phyloP scores from a whole-genome alignment of 805 yeast species.

The Priceomyces carsonii region DNA sequence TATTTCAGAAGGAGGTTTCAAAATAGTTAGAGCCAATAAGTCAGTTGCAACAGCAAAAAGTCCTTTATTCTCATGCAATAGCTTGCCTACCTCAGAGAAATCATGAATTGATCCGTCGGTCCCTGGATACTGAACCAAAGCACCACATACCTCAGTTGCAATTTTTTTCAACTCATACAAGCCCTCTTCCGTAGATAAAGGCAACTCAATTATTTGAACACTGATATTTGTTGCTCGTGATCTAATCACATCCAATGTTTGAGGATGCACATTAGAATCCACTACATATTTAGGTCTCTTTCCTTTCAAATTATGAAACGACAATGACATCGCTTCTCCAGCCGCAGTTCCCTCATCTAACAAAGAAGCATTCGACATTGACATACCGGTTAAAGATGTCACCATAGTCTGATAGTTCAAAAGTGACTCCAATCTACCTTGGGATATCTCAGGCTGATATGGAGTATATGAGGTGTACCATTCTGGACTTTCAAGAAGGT shows the following conservation, averaged over 20 bases:
- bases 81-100: slow-evolving; percentile 57
- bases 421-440: slow-evolving; percentile 89
- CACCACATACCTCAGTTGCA: slow-evolving; percentile 63
- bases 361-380: slow-evolving; percentile 92
- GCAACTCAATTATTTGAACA: slow-evolving; percentile 62
- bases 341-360: slow-evolving; percentile 98
- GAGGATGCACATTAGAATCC: slow-evolving; percentile 78
- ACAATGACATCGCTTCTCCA: slow-evolving; percentile 91
- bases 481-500: slow-evolving; percentile 88
- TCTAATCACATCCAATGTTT: slow-evolving; percentile 75
- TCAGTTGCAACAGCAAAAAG: slow-evolving; percentile 88
- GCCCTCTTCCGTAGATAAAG: slow-evolving; percentile 46
- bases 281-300: slow-evolving; percentile 71
- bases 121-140: slow-evolving; percentile 85
- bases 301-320: slow-evolving; percentile 65
- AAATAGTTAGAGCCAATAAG: slow-evolving; percentile 79
- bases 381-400: slow-evolving; percentile 87
- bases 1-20: slow-evolving; percentile 80
- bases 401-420: slow-evolving; percentile 92
- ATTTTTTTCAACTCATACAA: slow-evolving; percentile 24
- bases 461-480: slow-evolving; percentile 99
- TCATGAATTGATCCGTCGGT: slow-evolving; percentile 71
- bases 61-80: slow-evolving; percentile 72
- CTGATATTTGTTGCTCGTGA: slow-evolving; percentile 78
- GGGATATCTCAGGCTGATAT: slow-evolving; percentile 97